Percentiles rank a stretch among this genome's conserved stretches.
phyloP scores from a whole-genome alignment of 208 protist species.

The Ichthyophonus hoferi region DNA sequence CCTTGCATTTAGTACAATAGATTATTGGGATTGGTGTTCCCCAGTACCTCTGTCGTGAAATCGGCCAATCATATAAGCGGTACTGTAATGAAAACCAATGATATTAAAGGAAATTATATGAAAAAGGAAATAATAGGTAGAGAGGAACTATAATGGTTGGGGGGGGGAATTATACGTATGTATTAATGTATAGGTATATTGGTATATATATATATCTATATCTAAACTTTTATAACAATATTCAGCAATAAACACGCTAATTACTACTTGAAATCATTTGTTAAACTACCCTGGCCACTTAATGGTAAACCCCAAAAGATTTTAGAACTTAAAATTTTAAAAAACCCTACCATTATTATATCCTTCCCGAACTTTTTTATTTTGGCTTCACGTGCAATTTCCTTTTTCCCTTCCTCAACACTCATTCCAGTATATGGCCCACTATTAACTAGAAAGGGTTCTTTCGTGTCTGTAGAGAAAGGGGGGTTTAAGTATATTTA shows the following conservation, averaged over 20 bases:
- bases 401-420: background rate
- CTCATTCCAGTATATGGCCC: background rate
- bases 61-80: background rate
- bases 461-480: background rate
- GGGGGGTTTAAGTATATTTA: too few species aligned
- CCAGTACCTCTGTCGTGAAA: constrained; percentile 56
- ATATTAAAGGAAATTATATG: background rate
- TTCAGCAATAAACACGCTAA: too few species aligned
- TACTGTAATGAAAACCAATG: background rate
- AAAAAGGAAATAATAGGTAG: background rate
- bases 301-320: too few species aligned
- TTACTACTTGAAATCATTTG: too few species aligned
- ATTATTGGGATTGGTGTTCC: constrained; percentile 69
- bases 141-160: background rate
- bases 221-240: background rate
- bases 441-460: background rate
- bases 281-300: too few species aligned
- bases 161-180: background rate
- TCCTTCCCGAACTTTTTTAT: too few species aligned
- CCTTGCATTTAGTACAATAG: constrained; percentile 56
- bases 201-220: too few species aligned
- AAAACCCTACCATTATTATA: too few species aligned
- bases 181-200: too few species aligned
- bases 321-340: too few species aligned
- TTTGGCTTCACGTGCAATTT: too few species aligned